phyloP scores from a whole-genome alignment of 352 stramenopile genomes.

The Labyrinthula sp. region DNA sequence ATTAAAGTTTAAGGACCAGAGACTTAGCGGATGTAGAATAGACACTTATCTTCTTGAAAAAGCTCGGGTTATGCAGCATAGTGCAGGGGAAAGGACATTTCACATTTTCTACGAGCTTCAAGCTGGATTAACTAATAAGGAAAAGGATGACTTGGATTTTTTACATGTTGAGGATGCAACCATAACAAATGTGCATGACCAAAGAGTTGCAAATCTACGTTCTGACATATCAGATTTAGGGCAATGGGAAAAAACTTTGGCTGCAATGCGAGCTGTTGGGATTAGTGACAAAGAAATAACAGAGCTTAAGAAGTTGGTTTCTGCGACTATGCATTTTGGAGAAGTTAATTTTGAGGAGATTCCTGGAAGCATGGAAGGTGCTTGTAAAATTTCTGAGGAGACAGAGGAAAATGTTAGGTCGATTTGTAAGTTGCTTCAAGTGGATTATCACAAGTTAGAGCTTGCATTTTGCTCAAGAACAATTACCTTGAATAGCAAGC shows the following conservation, averaged over 20 bases:
- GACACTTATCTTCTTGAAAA: slow-evolving; percentile 71
- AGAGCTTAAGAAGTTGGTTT: slow-evolving; percentile 65
- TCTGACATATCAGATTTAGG: slow-evolving; percentile 59
- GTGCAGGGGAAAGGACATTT: slow-evolving; percentile 58
- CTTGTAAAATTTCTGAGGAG: slow-evolving; percentile 55
- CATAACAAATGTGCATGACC: no score
- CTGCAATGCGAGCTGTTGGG: slow-evolving; percentile 48
- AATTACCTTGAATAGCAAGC: no score
- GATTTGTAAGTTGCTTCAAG: slow-evolving; percentile 22
- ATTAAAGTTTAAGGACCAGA: slow-evolving; percentile 58
- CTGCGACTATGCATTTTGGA: slow-evolving; percentile 69
- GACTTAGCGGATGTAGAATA: slow-evolving; percentile 45
- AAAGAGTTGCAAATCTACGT: no score
- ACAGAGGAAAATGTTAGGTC: slow-evolving; percentile 12
- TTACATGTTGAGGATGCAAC: no score
- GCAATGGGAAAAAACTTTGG: slow-evolving; percentile 45
- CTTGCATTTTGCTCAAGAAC: slow-evolving; percentile 49
- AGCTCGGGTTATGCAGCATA: slow-evolving; percentile 55
- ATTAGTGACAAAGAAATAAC: slow-evolving; percentile 61
- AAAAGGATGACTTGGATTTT: slow-evolving; percentile 19
- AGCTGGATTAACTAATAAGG: slow-evolving; percentile 27
- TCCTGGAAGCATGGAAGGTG: slow-evolving; percentile 30
- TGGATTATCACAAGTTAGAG: slow-evolving; percentile 40
- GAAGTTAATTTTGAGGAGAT: slow-evolving; percentile 66
- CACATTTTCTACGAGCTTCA: slow-evolving; percentile 69